These are phyloP conservation scores for Epicoccum nigrum DNA, from an alignment of 2,329 filamentous ascomycete genomes.

Conservation along the genomic window DNA sequence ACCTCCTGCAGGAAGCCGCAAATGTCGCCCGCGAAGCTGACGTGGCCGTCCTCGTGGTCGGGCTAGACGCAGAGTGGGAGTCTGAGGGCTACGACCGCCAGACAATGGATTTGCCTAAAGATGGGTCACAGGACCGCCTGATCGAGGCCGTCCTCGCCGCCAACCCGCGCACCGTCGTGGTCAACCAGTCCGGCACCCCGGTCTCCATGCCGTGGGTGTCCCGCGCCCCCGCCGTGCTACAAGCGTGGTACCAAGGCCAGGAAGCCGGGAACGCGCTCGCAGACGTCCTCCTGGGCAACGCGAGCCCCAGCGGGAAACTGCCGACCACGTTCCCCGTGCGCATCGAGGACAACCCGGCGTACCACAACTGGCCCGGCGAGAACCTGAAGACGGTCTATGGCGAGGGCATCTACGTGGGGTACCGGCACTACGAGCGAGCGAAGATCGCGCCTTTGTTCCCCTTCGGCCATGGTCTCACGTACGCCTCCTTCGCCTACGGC, in stretches of 20 bases:
- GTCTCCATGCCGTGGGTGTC: slow-evolving; percentile 73
- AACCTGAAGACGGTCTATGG: slow-evolving; percentile 72
- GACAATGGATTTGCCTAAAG: slow-evolving; percentile 64
- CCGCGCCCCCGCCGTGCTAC: slow-evolving; percentile 68
- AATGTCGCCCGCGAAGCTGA: slow-evolving; percentile 71
- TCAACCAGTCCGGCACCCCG: slow-evolving; percentile 78
- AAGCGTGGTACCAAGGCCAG: slow-evolving; percentile 87
- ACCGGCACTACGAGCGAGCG: slow-evolving; percentile 72
- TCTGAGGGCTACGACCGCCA: slow-evolving; percentile 71
- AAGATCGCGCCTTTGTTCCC: slow-evolving; percentile 69
- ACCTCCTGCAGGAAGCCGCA: slow-evolving; percentile 63
- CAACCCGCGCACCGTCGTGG: slow-evolving; percentile 72
- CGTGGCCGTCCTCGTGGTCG: slow-evolving; percentile 78
- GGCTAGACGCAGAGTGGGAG: slow-evolving; percentile 79
- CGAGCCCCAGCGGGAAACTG: slow-evolving; percentile 77
- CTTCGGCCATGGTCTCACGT: slow-evolving; percentile 80
- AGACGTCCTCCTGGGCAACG: slow-evolving; percentile 75
- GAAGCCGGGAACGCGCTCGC: slow-evolving; percentile 83
- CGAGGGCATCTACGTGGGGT: slow-evolving; percentile 75
- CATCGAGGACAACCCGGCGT: slow-evolving; percentile 69
- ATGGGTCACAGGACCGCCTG: slow-evolving; percentile 65
- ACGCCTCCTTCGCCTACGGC: slow-evolving; percentile 73
- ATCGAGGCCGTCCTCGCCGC: slow-evolving; percentile 68
- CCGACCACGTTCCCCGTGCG: slow-evolving; percentile 71
- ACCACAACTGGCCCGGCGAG: slow-evolving; percentile 75